A percentile compares a stretch with the other conserved stretches of the same genome.
Evolutionary conservation across 768 basidiomycete species (phyloP).

Genomic region (Tubosaeta sp.): DNA sequence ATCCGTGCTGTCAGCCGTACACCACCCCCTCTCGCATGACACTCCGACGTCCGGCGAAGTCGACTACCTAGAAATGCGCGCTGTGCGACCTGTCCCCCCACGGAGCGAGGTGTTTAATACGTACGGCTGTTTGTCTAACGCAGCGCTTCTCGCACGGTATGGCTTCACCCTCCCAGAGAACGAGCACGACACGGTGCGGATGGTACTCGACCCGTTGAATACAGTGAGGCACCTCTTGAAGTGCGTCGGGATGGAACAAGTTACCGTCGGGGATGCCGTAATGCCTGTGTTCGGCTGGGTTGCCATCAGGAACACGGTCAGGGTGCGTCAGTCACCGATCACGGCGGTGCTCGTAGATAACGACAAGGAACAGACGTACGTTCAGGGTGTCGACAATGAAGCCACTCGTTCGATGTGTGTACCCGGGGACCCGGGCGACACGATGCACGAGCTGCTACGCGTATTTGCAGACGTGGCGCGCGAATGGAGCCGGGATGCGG

Average conservation of each 20-base stretch:
- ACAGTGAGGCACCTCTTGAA: constrained; percentile 10
- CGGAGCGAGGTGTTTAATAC: constrained; percentile 69
- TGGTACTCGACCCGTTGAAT: constrained; percentile 25
- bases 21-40: constrained; percentile 14
- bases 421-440: not conserved
- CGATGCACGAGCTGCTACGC: constrained; percentile 10
- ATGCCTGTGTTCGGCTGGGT: constrained; percentile 7
- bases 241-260: constrained; percentile 8
- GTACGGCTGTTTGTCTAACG: constrained; percentile 65
- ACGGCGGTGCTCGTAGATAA: constrained; percentile 22
- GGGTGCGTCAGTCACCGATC: constrained; percentile 23
- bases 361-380: constrained; percentile 17
- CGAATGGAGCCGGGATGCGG: constrained; percentile 7
- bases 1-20: constrained; percentile 1
- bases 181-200: constrained; percentile 53
- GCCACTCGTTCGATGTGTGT: constrained; percentile 1
- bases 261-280: constrained; percentile 16
- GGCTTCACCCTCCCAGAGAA: constrained; percentile 75
- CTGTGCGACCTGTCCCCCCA: constrained; percentile 46
- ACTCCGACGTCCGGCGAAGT: constrained; percentile 20
- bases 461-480: constrained; percentile 19
- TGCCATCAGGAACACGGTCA: constrained; percentile 25
- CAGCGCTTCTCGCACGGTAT: constrained; percentile 62
- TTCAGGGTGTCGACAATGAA: constrained; percentile 20
- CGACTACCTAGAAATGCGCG: constrained; percentile 63